Percentiles rank a stretch among this genome's conserved stretches.
phyloP scores from a whole-genome alignment of 23 red algal species.

The Cyanidiococcus yangmingshanensis region DNA sequence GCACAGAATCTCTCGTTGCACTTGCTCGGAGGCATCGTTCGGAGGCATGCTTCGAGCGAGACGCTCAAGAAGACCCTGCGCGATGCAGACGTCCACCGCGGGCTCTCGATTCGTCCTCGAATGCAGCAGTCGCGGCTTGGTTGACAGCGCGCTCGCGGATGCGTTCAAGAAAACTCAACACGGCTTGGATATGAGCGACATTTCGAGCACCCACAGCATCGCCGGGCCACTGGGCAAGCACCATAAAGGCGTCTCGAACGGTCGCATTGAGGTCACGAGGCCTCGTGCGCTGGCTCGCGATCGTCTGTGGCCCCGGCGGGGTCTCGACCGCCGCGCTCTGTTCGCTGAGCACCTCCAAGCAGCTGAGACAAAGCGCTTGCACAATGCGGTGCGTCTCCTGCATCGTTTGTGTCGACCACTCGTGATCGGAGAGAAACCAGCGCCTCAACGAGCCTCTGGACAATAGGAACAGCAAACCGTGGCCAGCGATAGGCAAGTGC shows the following conservation, averaged over 20 bases:
- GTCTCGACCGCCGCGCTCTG: too few relatives aligned
- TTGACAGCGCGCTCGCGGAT: background rate
- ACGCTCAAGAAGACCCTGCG: background rate
- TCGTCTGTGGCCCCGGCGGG: too few relatives aligned
- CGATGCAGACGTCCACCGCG: background rate
- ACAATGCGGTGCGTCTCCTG: too few relatives aligned
- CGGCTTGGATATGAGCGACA: background rate
- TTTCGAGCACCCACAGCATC: background rate
- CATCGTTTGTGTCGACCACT: too few relatives aligned
- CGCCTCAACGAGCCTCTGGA: background rate
- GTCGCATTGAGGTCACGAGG: background rate
- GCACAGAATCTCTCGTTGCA: background rate
- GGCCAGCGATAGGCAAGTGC: background rate
- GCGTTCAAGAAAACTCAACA: background rate
- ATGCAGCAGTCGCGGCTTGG: too few relatives aligned
- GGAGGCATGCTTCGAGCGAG: background rate
- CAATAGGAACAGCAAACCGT: background rate
- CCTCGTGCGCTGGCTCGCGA: too few relatives aligned
- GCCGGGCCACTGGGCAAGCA: background rate
- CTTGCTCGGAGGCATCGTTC: background rate
- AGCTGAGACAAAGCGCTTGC: background rate
- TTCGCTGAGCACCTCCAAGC: too few relatives aligned
- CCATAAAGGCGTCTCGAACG: background rate
- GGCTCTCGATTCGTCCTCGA: too few relatives aligned
- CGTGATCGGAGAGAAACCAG: background rate